Conservation (phyloP, 345 rosid genomes). For the Physaria fendleri region DNA sequence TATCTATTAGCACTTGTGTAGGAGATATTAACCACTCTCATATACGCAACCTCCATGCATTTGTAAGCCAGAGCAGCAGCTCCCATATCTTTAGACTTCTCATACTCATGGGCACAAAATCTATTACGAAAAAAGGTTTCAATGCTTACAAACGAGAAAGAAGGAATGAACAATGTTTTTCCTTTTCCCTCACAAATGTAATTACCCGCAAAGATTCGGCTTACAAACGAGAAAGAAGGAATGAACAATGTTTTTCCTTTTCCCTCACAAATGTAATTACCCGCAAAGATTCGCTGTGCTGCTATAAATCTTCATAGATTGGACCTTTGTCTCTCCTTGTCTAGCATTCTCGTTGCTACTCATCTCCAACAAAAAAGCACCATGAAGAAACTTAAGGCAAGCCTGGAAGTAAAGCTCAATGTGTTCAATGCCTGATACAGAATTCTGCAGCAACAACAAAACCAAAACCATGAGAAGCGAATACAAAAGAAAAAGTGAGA, state of each 20-base stretch:
- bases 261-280: conserved; percentile 44
- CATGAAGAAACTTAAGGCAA: conserved; percentile 86
- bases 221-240: conserved; percentile 12
- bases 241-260: not conserved
- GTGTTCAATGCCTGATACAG: conserved; percentile 54
- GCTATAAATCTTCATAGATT: conserved; percentile 53
- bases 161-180: not conserved
- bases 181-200: conserved; percentile 13
- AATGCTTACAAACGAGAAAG: conserved; percentile 13
- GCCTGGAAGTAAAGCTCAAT: conserved; percentile 92
- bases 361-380: conserved; percentile 71
- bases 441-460: conserved; percentile 44
- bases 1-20: conserved; percentile 62
- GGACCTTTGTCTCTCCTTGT: conserved; percentile 63
- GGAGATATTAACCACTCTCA: conserved; percentile 81
- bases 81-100: conserved; percentile 86
- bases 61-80: conserved; percentile 97
- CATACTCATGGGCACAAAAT: conserved; percentile 92
- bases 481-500: no score
- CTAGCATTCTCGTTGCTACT: conserved; percentile 56
- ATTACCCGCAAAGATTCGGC: conserved; percentile 93
- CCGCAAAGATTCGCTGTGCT: conserved; percentile 95
- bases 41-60: conserved; percentile 89
- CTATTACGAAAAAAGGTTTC: conserved; percentile 34
- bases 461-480: no score